Percentiles rank a stretch among this genome's conserved stretches.
These are phyloP conservation scores for Pleoardoris graminearum DNA, from an alignment of 2,329 filamentous ascomycete genomes.

Conservation along the genomic window DNA sequence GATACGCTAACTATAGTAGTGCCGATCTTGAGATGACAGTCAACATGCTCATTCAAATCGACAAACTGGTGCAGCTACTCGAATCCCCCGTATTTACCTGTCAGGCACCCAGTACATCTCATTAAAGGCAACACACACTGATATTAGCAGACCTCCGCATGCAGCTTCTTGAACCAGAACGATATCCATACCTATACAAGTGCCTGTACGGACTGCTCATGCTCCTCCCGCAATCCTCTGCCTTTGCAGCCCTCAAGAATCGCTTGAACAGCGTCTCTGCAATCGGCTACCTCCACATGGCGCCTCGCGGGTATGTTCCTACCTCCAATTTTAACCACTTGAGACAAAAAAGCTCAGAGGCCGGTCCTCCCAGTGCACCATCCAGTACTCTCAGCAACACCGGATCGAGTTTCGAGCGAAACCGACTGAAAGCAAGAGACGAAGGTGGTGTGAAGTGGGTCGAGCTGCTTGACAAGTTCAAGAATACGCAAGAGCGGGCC, in stretches of 20 bases:
- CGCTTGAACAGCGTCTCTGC: constrained; percentile 95
- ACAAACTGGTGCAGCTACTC: constrained; percentile 94
- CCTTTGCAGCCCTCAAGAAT: constrained; percentile 95
- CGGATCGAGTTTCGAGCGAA: constrained; percentile 57
- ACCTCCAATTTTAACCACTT: constrained; percentile 45
- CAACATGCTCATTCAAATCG: constrained; percentile 97
- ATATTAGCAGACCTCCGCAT: constrained; percentile 75
- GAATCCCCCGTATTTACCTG: constrained; percentile 98
- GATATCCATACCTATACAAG: constrained; percentile 93
- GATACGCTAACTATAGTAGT: constrained; percentile 53
- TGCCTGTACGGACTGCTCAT: constrained; percentile 96
- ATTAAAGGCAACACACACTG: neutral
- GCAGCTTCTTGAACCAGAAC: constrained; percentile 92
- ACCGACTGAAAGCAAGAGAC: constrained; percentile 77
- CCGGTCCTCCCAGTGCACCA: constrained; percentile 40
- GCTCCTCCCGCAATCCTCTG: constrained; percentile 96
- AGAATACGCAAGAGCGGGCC: constrained; percentile 83
- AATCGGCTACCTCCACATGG: constrained; percentile 90
- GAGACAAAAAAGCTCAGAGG: constrained; percentile 49
- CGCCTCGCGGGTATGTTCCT: constrained; percentile 72
- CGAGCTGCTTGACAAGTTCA: constrained; percentile 93
- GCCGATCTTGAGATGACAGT: constrained; percentile 98
- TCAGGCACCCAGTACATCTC: constrained; percentile 49
- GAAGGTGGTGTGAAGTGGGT: constrained; percentile 87
- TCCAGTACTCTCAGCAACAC: constrained; percentile 29